Evolutionary conservation across 2,329 filamentous ascomycete species (phyloP).

Genomic region (Pseudogymnoascus destructans): DNA sequence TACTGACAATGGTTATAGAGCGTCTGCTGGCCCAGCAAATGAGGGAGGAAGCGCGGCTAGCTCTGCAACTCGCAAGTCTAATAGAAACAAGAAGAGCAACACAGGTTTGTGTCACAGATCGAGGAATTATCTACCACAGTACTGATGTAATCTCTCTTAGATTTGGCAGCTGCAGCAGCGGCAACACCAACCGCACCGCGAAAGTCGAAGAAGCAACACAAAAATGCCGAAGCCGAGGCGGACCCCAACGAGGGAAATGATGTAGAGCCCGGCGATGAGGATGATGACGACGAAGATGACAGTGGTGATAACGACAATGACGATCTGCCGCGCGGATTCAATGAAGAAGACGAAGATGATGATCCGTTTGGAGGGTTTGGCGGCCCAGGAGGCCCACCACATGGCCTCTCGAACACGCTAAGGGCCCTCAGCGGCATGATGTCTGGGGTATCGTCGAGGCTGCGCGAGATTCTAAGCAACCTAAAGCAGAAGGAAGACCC

Average conservation of each 20-base stretch:
- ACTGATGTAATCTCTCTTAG: neutral
- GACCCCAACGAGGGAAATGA: constrained; percentile 41
- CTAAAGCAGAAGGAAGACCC: constrained; percentile 74
- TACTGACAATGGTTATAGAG: constrained; percentile 33
- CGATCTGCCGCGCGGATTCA: constrained; percentile 15
- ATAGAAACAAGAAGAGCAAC: constrained; percentile 52
- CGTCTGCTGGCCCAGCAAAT: constrained; percentile 50
- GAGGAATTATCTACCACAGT: neutral
- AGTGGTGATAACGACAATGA: constrained; percentile 40
- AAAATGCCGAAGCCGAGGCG: constrained; percentile 56
- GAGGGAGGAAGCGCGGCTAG: constrained; percentile 42
- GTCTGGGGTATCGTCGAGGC: constrained; percentile 64
- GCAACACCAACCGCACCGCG: constrained; percentile 30
- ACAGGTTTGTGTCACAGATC: constrained; percentile 31
- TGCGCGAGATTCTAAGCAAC: constrained; percentile 64
- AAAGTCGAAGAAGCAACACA: constrained; percentile 44
- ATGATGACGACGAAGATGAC: constrained; percentile 49
- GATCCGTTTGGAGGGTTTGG: constrained; percentile 55
- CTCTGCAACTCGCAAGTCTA: constrained; percentile 59
- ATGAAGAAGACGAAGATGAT: constrained; percentile 43
- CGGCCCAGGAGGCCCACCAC: constrained; percentile 46
- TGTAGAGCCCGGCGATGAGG: constrained; percentile 34
- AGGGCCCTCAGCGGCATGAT: constrained; percentile 86
- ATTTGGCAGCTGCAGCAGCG: constrained; percentile 3
- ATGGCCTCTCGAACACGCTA: constrained; percentile 65